Conservation (phyloP, 176 grass and related monocot species). For the Coix lacrymajobi region DNA sequence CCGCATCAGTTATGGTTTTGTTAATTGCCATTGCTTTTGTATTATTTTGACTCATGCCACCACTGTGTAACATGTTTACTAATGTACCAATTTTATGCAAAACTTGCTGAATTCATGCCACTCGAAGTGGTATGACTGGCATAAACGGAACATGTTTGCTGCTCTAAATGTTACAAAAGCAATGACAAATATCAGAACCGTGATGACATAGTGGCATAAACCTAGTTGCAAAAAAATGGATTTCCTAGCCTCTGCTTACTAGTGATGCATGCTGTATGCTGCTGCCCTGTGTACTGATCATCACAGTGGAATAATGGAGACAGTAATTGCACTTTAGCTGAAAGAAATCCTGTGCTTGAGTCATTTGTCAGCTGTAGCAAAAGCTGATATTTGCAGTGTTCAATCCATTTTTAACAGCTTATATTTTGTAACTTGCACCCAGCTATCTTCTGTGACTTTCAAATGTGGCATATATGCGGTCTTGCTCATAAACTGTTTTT, state of each 20-base stretch:
- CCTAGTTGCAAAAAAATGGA: neutral
- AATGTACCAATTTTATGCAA: neutral
- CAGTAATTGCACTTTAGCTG: neutral
- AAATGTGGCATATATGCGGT: neutral
- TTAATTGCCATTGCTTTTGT: neutral
- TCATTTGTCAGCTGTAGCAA: neutral
- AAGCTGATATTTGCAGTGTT: conserved; percentile 10
- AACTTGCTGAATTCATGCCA: neutral
- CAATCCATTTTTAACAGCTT: neutral
- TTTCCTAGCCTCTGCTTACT: neutral
- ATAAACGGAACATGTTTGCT: neutral
- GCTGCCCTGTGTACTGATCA: neutral
- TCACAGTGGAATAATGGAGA: neutral
- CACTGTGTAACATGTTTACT: neutral
- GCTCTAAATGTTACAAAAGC: neutral
- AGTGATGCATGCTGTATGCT: neutral
- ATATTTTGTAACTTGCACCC: neutral
- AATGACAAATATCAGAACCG: neutral
- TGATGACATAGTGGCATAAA: neutral
- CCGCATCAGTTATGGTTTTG: neutral
- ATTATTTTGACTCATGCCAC: neutral
- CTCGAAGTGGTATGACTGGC: neutral
- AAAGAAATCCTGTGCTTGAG: neutral
- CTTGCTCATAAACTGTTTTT: neutral
- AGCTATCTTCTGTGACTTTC: neutral